phyloP scores from a whole-genome alignment of 306 rosid species.

The Cajanus cajan region DNA sequence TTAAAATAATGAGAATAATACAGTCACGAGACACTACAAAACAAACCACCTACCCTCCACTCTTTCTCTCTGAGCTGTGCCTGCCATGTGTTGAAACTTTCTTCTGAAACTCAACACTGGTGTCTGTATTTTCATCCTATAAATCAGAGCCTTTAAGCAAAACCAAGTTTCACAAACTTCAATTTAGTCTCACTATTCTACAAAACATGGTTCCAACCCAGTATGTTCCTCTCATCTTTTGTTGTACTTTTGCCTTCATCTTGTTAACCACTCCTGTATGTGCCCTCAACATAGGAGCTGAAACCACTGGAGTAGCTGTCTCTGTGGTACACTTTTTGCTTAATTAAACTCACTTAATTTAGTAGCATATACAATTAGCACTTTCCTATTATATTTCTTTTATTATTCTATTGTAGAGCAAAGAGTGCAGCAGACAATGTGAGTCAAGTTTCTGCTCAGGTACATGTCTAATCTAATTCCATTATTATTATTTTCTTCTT shows the following conservation, averaged over 20 bases:
- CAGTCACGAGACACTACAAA: constrained; percentile 51
- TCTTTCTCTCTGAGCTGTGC: background rate
- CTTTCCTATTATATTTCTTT: background rate
- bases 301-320: constrained; percentile 57
- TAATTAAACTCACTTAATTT: background rate
- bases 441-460: constrained; percentile 95
- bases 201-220: constrained; percentile 36
- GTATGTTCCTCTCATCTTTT: constrained; percentile 24
- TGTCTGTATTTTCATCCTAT: constrained; percentile 2
- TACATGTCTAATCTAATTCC: constrained; percentile 19
- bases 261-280: constrained; percentile 22
- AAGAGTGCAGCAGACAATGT: constrained; percentile 79
- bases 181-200: constrained; percentile 1
- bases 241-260: constrained; percentile 23
- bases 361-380: background rate
- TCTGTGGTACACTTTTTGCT: constrained; percentile 48
- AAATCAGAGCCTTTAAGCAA: constrained; percentile 33
- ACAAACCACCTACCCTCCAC: constrained; percentile 34
- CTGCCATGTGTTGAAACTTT: background rate
- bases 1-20: constrained; percentile 28
- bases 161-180: constrained; percentile 22
- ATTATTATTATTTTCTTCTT: background rate
- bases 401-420: constrained; percentile 51
- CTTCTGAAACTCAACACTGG: background rate
- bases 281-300: constrained; percentile 79